Evolutionary conservation across 164 flowering plant species (phyloP), one percentile per base, ranked within the genome.

Genomic region (Dillenia suffruticosa): DNA sequence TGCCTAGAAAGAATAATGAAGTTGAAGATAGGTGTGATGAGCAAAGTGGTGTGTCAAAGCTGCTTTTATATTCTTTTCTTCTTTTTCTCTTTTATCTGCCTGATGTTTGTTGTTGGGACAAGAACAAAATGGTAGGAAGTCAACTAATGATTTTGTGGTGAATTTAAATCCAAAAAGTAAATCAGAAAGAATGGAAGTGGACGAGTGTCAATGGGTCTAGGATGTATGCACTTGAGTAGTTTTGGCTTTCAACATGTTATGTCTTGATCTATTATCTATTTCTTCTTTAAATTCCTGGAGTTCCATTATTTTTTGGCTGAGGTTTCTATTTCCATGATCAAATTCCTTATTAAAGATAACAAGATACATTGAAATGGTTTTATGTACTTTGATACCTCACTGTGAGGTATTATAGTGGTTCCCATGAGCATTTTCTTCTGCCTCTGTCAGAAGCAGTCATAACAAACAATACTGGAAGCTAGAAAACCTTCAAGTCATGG

Each of bases 31-130:
- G 16, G 17, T 51, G 44, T 45, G 49, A 62, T 6, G 44, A 66
- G 43, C 45, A 24, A 48, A 63, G 72, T 70, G 70, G 81, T 76
- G 44, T 32, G 63, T n/a, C 56, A 57, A 15, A n/a, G 32, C n/a
- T 51, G 22, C 43, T 32, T 22, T 45, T 10, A 15, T 8, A 0
- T 9, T 32, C 40, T 45, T 15, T 1, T 16, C 11, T 46, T 54
- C 16, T 24, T 56, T 48, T 12, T 8, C 9, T 54, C 12, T 40
- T 59, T 52, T 49, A 9, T 13, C 10, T n/a, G 13, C 11, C 15
- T 54, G 14, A 16, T 24, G 32, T 49, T 57, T 58, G n/a, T 44
- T 52, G 5, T 26, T 32, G 5, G 22, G 22, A 19, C 22, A 19
- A 19, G 22, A 32, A 32, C 7, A 32, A 32, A 32, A 32, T 26